phyloP scores from a whole-genome alignment of 176 grass and related monocot species.

The Oryza longistaminata region DNA sequence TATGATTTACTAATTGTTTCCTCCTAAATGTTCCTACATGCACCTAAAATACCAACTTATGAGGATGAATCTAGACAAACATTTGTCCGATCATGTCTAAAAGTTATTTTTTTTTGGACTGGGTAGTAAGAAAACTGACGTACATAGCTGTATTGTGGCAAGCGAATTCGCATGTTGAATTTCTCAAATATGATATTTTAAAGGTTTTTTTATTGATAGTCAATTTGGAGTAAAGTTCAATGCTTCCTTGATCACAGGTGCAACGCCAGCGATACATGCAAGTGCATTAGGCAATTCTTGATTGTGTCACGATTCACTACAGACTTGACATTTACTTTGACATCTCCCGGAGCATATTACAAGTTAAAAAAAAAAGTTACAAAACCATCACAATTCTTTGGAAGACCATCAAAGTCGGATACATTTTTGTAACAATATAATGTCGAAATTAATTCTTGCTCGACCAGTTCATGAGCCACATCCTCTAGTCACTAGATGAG shows the following conservation, averaged over 20 bases:
- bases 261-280: not conserved
- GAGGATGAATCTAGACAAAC: too few species aligned
- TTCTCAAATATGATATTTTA: not conserved
- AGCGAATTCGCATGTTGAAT: not conserved
- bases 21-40: too few species aligned
- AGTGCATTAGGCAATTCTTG: not conserved
- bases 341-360: not conserved
- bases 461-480: not conserved
- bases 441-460: not conserved
- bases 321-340: conserved; percentile 24
- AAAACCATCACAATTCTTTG: conserved; percentile 14
- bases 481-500: not conserved
- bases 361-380: not conserved
- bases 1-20: too few species aligned
- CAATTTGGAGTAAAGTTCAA: not conserved
- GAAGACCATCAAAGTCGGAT: conserved; percentile 11
- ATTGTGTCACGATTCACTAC: not conserved
- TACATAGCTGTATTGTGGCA: too few species aligned
- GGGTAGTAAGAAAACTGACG: too few species aligned
- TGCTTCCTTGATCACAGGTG: not conserved
- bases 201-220: not conserved
- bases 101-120: too few species aligned
- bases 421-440: not conserved
- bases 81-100: too few species aligned
- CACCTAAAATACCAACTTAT: too few species aligned